Conservation (phyloP, 495 filamentous ascomycete genomes). For the Letharia columbiana region DNA sequence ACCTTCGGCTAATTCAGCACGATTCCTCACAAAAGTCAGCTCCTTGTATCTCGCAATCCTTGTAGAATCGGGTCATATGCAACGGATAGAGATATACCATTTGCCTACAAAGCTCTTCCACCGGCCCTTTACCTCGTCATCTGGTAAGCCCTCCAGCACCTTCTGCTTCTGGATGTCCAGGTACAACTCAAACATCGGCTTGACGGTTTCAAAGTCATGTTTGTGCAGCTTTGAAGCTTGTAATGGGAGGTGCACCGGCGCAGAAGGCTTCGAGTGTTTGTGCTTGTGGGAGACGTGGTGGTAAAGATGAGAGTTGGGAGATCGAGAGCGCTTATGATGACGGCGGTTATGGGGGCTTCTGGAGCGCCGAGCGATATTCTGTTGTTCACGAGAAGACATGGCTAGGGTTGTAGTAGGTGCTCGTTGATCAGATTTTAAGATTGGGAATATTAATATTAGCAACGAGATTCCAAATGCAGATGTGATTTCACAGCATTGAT, state of each 20-base stretch:
- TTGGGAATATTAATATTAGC: too few relatives aligned
- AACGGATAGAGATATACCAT: constrained; percentile 52
- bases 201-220: constrained; percentile 52
- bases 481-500: too few relatives aligned
- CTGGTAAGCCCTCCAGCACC: constrained; percentile 52
- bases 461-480: too few relatives aligned
- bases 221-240: constrained; percentile 56
- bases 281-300: constrained; percentile 3
- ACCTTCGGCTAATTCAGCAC: constrained; percentile 79
- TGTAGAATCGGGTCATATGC: background rate
- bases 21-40: constrained; percentile 62
- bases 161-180: constrained; percentile 82
- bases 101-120: constrained; percentile 91
- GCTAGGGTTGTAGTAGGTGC: background rate
- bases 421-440: background rate
- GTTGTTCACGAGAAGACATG: constrained; percentile 10
- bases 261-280: constrained; percentile 15
- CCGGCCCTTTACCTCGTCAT: constrained; percentile 64
- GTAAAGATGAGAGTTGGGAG: constrained; percentile 13
- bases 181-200: constrained; percentile 74
- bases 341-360: constrained; percentile 9
- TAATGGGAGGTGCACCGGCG: constrained; percentile 49
- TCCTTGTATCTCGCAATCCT: background rate
- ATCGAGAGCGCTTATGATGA: constrained; percentile 17
- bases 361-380: constrained; percentile 3